phyloP scores from a whole-genome alignment of 2,329 filamentous ascomycete genomes.

The Onygenales sp. region DNA sequence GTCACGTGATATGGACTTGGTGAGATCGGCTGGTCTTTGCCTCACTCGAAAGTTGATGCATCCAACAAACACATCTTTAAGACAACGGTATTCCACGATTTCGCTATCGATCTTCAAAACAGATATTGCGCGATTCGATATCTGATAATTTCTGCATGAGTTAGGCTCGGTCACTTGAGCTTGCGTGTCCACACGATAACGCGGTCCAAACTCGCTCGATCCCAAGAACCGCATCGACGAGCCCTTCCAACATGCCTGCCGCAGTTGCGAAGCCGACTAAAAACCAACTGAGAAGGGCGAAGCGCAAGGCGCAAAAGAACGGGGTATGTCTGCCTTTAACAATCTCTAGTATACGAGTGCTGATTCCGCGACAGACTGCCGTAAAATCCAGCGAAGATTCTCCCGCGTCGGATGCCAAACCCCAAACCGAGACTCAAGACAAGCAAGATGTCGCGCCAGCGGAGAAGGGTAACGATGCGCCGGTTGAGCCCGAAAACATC shows the following conservation, averaged over 20 bases:
- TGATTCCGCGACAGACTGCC: conserved; percentile 7
- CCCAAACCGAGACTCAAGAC: conserved; percentile 1
- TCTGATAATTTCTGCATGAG: too few species aligned
- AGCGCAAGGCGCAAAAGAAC: conserved; percentile 88
- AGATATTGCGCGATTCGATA: too few species aligned
- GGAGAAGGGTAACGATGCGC: conserved; percentile 31
- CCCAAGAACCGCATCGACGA: not conserved
- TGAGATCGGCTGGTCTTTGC: too few species aligned
- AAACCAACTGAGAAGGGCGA: conserved; percentile 84
- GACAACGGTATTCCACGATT: too few species aligned
- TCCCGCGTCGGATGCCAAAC: not conserved
- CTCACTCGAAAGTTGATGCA: too few species aligned
- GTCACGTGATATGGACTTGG: too few species aligned
- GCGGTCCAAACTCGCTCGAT: not conserved
- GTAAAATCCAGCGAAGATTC: conserved; percentile 4
- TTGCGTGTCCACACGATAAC: not conserved
- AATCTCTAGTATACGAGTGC: conserved; percentile 8
- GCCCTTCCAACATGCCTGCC: conserved; percentile 12
- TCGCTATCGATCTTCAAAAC: too few species aligned
- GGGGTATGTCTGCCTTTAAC: conserved; percentile 32
- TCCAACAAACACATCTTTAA: too few species aligned
- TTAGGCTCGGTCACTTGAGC: too few species aligned
- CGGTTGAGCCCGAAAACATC: conserved; percentile 24
- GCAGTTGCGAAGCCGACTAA: conserved; percentile 64
- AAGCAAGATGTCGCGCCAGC: not conserved